Base-by-base conservation (phyloP, 345 rosid genomes). In the Populus nigra region DNA sequence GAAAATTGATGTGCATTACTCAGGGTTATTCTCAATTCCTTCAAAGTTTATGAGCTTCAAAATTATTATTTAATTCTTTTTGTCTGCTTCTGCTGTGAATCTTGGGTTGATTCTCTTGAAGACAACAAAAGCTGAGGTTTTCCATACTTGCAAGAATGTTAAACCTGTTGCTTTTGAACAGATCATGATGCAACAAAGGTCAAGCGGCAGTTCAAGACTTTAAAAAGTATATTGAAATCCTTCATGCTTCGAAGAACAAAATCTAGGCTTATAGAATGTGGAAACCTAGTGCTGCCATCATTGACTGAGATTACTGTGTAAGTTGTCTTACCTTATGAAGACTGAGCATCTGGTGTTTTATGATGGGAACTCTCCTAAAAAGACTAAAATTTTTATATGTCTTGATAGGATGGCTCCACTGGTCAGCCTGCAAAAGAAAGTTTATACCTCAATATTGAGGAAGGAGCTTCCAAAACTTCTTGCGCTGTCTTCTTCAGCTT, bases 211-310 rank as follows among this genome's bases (percentile, higher is more conserved):
- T 88, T 84, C 79, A 85, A 82, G 79, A 86, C 75, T 70, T 83
- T 94, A 82, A 92, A 91, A 74, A 79, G 69, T 76, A 74, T 91
- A 74, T 73, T 92, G 79, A 86, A 85, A 69, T 96, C 94, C 76
- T 94, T 94, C 79, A 94, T 94, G 98, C 89, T 94, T 76, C 87
- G 93, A 65, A 87, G 98, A 77, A 91, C 97, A 72, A 94, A 93
- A 84, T 74, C 91, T 69, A 81, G 85, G 85, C 98, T 92, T 57
- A 85, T 92, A 15, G 86, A 89, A 84, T 75, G 87, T 81, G 98
- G 98, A 79, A 84, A 84, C 85, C 80, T 94, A 75, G 88, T 80
- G 68, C 68, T 92, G 83, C 98, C 97, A 50, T 89, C 97, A 74
- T 92, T 94, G 77, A 91, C 96, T 69, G 96, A 94, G 86, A 83